A percentile compares a stretch with the other conserved stretches of the same genome.
Evolutionary conservation across 805 yeast species (phyloP).

Genomic region (Starmerella bombi): DNA sequence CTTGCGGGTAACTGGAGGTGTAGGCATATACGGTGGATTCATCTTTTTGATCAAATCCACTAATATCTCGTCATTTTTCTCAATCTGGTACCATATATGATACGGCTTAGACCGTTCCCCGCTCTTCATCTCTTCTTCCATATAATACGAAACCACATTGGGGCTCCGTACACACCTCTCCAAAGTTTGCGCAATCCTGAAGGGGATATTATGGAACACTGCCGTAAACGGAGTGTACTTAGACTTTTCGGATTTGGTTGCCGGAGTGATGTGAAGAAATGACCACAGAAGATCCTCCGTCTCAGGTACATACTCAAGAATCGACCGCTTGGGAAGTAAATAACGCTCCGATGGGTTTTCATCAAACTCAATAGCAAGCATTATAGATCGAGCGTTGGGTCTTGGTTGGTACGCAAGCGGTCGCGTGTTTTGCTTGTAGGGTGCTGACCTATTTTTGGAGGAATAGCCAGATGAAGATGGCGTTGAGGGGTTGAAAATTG

Average conservation of each 20-base stretch:
- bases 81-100: constrained; percentile 69
- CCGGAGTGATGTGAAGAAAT: constrained; percentile 22
- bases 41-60: constrained; percentile 20
- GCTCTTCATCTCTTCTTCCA: constrained; percentile 45
- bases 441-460: not conserved
- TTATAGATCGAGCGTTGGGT: constrained; percentile 23
- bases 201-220: constrained; percentile 50
- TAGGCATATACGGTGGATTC: constrained; percentile 15
- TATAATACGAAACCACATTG: constrained; percentile 42
- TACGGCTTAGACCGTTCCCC: constrained; percentile 52
- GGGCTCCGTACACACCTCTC: constrained; percentile 48
- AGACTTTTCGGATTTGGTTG: not conserved
- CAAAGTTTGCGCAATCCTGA: constrained; percentile 49
- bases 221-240: constrained; percentile 51
- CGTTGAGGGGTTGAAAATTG: constrained; percentile 10
- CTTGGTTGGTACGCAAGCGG: constrained; percentile 13
- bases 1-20: constrained; percentile 13
- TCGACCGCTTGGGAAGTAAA: constrained; percentile 59
- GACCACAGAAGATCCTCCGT: constrained; percentile 31
- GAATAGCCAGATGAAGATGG: constrained; percentile 9
- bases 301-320: constrained; percentile 39
- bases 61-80: constrained; percentile 23
- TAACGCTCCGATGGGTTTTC: constrained; percentile 70
- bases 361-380: constrained; percentile 68
- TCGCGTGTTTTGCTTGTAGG: not conserved